Conservation (phyloP, 129 eudicot species). For the Arctium lappa region DNA sequence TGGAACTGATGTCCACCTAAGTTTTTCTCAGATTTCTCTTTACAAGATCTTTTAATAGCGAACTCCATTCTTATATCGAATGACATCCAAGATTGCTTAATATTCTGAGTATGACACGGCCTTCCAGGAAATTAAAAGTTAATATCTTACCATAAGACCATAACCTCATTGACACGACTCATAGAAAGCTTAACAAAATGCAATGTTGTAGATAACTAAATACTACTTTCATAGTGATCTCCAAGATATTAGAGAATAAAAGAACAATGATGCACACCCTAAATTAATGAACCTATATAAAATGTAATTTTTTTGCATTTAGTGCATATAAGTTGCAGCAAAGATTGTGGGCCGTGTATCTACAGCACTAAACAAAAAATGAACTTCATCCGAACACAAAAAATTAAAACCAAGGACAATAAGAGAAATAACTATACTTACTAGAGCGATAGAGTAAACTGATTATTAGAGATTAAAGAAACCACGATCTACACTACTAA, state of each 20-base stretch:
- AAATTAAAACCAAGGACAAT: background rate
- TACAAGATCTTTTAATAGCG: background rate
- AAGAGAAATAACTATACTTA: background rate
- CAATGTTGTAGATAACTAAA: background rate
- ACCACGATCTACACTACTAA: background rate
- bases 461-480: background rate
- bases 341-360: background rate
- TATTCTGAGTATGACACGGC: background rate
- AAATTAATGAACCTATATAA: background rate
- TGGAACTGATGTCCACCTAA: background rate
- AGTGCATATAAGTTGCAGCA: background rate
- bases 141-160: background rate
- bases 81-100: background rate
- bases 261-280: background rate
- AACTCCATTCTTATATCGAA: background rate
- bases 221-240: background rate
- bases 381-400: background rate
- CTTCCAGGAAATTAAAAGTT: no score
- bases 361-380: background rate
- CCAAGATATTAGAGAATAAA: background rate
- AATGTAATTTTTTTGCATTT: background rate
- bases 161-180: background rate
- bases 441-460: background rate
- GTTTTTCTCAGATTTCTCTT: background rate
- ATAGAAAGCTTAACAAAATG: background rate